phyloP scores from a whole-genome alignment of 257 asterid genomes.

The Lavandula angustifolia region DNA sequence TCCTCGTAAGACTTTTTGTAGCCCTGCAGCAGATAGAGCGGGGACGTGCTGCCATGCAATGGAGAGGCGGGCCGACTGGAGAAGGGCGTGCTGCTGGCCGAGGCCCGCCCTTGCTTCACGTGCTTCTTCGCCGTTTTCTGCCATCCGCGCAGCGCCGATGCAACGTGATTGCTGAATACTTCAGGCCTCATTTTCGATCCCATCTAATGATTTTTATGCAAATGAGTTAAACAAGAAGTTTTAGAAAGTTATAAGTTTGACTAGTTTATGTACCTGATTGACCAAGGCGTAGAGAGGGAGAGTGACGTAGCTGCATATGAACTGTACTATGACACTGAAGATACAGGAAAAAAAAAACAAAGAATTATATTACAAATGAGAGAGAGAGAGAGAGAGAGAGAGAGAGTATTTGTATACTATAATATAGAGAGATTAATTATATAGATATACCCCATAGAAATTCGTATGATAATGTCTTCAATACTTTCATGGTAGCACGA shows the following conservation, averaged over 20 bases:
- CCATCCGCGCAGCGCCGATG: conserved; percentile 71
- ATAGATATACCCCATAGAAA: conserved; percentile 71
- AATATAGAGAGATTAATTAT: background rate
- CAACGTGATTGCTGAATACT: conserved; percentile 70
- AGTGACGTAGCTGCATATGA: conserved; percentile 85
- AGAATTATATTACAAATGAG: background rate
- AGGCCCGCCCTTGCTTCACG: conserved; percentile 53
- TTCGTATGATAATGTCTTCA: conserved; percentile 67
- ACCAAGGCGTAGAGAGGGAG: conserved; percentile 93
- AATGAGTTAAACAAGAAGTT: too few species aligned
- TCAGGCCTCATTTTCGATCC: conserved; percentile 81
- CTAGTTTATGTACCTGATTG: conserved; percentile 57
- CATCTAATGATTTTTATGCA: conserved; percentile 44
- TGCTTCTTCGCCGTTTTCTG: conserved; percentile 73
- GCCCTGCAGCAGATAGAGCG: conserved; percentile 56
- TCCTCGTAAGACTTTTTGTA: conserved; percentile 39
- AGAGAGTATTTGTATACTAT: too few species aligned
- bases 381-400: too few species aligned
- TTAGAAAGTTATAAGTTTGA: background rate
- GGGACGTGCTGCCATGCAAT: conserved; percentile 54
- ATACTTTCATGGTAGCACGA: conserved; percentile 79
- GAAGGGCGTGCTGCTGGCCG: conserved; percentile 49
- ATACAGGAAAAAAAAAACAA: background rate
- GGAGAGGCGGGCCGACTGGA: conserved; percentile 75
- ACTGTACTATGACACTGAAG: conserved; percentile 62